Evolutionary conservation across 2,329 filamentous ascomycete genomes (phyloP).

Genomic region (Xylariaceae sp.): DNA sequence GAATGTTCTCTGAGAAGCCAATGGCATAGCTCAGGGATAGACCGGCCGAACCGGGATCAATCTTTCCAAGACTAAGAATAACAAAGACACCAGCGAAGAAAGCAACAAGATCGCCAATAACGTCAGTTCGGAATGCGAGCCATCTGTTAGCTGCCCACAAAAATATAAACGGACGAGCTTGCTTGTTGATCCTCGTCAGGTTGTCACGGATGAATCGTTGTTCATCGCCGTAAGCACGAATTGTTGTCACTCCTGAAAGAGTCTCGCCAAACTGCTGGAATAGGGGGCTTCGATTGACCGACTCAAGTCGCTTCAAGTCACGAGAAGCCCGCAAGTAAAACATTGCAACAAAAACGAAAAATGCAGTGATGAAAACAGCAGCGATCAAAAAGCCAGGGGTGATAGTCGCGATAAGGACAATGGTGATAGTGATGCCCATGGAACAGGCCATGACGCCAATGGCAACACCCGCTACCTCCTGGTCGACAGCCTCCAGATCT

Average conservation of each 20-base stretch:
- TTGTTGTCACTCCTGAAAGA: conserved; percentile 88
- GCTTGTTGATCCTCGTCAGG: conserved; percentile 77
- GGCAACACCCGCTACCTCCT: conserved; percentile 89
- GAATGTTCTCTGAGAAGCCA: conserved; percentile 91
- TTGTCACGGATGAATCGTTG: conserved; percentile 92
- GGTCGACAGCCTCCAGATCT: conserved; percentile 89
- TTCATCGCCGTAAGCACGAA: conserved; percentile 92
- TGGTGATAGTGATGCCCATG: conserved; percentile 71
- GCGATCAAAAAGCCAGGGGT: conserved; percentile 89
- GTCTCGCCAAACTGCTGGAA: conserved; percentile 99
- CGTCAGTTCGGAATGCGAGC: conserved; percentile 87
- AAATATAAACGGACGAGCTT: conserved; percentile 90
- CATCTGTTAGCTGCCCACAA: conserved; percentile 96
- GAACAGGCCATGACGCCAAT: conserved; percentile 66
- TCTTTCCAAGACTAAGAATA: conserved; percentile 71
- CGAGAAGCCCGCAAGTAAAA: conserved; percentile 92
- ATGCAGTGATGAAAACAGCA: conserved; percentile 72
- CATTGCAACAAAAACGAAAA: conserved; percentile 77
- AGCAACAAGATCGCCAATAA: conserved; percentile 82
- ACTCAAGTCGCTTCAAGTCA: conserved; percentile 91
- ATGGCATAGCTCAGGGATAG: conserved; percentile 93
- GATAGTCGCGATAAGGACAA: conserved; percentile 79
- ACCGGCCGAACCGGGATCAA: conserved; percentile 88
- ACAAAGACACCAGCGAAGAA: conserved; percentile 94
- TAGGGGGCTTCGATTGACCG: conserved; percentile 85